phyloP scores from a whole-genome alignment of 371 early-diverging fungal species.

The Mucor circinelloides region DNA sequence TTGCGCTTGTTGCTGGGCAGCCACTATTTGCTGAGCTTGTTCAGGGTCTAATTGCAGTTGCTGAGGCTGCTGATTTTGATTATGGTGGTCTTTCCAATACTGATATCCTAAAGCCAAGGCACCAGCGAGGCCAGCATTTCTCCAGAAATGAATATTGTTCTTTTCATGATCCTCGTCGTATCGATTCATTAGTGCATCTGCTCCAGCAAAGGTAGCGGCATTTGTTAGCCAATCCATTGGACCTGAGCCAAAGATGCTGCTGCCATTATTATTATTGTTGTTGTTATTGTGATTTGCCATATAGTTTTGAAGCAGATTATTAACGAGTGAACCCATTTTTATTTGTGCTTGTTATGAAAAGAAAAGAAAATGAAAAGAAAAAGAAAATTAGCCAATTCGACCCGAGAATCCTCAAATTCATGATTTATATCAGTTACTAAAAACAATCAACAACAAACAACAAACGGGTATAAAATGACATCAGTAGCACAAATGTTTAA shows the following conservation, averaged over 20 bases:
- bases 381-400: neutral
- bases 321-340: constrained; percentile 11
- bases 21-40: neutral
- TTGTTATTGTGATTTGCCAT: constrained; percentile 6
- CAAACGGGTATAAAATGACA: neutral
- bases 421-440: neutral
- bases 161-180: constrained; percentile 13
- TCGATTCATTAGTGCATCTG: constrained; percentile 21
- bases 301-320: constrained; percentile 17
- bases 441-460: constrained; percentile 3
- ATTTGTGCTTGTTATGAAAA: neutral
- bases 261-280: neutral
- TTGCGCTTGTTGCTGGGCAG: neutral
- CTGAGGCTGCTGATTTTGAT: constrained; percentile 8
- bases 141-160: constrained; percentile 18
- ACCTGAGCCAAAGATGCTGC: neutral
- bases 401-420: neutral
- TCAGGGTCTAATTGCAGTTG: constrained; percentile 9
- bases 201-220: constrained; percentile 23
- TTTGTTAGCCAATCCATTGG: constrained; percentile 25
- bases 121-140: constrained; percentile 28
- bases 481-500: constrained; percentile 1
- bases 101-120: constrained; percentile 28
- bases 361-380: neutral
- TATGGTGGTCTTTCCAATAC: constrained; percentile 17